phyloP scores from a whole-genome alignment of 768 basidiomycete species.

The Lepiota brunneoincarnata region DNA sequence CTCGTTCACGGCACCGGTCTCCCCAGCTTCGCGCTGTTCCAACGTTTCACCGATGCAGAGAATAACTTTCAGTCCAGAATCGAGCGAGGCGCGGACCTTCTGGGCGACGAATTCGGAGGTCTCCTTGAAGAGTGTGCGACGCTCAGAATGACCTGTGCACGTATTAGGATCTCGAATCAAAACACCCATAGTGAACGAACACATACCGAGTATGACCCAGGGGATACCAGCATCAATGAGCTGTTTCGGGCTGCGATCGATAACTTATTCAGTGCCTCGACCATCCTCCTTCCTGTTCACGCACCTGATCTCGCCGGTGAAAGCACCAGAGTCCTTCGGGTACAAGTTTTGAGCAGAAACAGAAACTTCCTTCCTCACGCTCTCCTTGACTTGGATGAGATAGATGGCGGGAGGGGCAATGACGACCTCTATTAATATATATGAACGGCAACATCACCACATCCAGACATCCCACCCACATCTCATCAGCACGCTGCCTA shows the following conservation, averaged over 20 bases:
- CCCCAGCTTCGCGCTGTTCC: conserved; percentile 73
- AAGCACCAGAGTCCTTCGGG: conserved; percentile 82
- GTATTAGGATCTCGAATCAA: conserved; percentile 2
- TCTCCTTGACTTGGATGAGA: conserved; percentile 67
- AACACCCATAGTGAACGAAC: background rate
- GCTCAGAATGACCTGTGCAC: conserved; percentile 85
- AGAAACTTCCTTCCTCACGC: conserved; percentile 63
- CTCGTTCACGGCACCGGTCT: conserved; percentile 80
- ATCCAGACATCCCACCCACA: background rate
- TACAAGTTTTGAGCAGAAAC: conserved; percentile 93
- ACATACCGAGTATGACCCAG: conserved; percentile 86
- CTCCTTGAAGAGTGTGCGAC: conserved; percentile 90
- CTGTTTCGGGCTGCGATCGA: conserved; percentile 63
- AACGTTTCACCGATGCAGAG: conserved; percentile 97
- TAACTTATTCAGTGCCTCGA: background rate
- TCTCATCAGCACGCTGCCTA: background rate
- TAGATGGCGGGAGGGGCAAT: conserved; percentile 91
- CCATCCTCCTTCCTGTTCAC: conserved; percentile 14
- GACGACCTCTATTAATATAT: conserved; percentile 70
- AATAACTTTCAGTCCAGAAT: conserved; percentile 77
- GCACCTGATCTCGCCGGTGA: conserved; percentile 95
- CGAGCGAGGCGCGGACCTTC: conserved; percentile 84
- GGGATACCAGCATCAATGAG: conserved; percentile 84
- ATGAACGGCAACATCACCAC: background rate
- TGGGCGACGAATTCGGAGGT: conserved; percentile 76